phyloP scores from a whole-genome alignment of 2,329 filamentous ascomycete species.

The Dothideomycetes sp. region DNA sequence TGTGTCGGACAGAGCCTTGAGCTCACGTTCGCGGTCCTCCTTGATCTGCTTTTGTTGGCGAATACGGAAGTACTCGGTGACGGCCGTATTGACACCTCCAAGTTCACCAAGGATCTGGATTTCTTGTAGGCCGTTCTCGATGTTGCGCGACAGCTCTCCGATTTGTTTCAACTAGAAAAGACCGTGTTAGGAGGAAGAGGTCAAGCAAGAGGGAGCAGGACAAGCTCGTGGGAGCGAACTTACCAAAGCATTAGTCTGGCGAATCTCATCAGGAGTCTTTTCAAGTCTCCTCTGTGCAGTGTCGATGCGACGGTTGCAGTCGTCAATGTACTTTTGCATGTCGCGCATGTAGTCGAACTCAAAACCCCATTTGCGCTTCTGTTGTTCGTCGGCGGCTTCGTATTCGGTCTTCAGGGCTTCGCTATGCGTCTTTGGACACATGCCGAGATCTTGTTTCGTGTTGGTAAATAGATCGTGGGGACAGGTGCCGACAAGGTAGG shows the following conservation, averaged over 20 bases:
- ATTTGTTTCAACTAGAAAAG: constrained; percentile 64
- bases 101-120: constrained; percentile 76
- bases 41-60: constrained; percentile 72
- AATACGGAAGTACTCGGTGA: constrained; percentile 82
- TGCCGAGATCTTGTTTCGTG: constrained; percentile 93
- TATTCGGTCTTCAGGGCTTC: constrained; percentile 86
- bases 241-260: constrained; percentile 81
- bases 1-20: constrained; percentile 85
- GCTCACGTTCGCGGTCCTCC: constrained; percentile 72
- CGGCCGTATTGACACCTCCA: constrained; percentile 68
- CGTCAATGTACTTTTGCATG: constrained; percentile 92
- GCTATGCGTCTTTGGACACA: constrained; percentile 79
- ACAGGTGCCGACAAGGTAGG: constrained; percentile 86
- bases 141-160: constrained; percentile 65
- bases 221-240: too few species aligned
- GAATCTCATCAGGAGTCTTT: constrained; percentile 95
- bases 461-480: constrained; percentile 99
- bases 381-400: constrained; percentile 59
- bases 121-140: constrained; percentile 76
- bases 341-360: constrained; percentile 96
- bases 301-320: constrained; percentile 92
- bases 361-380: constrained; percentile 74
- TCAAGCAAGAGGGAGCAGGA: neutral
- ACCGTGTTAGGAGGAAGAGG: neutral
- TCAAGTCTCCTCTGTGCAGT: constrained; percentile 80